Conservation (phyloP, 345 rosid genomes). For the Boechera retrofracta region DNA sequence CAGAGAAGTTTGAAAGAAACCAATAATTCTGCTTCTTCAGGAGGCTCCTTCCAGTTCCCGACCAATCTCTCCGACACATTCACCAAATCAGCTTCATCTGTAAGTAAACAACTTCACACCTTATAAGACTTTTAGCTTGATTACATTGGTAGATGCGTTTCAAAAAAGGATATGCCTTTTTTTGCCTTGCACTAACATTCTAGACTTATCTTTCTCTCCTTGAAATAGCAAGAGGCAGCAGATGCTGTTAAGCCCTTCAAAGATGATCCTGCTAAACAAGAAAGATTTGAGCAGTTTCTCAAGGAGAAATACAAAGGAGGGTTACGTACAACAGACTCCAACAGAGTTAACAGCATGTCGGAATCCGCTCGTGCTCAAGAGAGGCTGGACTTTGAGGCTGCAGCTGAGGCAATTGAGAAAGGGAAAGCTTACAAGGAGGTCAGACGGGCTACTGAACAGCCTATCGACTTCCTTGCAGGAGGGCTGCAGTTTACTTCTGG, state of each 20-base stretch:
- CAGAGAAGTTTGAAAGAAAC: conserved; percentile 66
- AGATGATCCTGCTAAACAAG: conserved; percentile 88
- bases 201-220: conserved; percentile 22
- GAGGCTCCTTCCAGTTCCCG: conserved; percentile 59
- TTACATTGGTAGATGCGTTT: conserved; percentile 23
- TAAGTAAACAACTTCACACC: conserved; percentile 52
- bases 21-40: conserved; percentile 52
- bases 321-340: conserved; percentile 64
- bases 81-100: conserved; percentile 69
- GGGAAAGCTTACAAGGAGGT: conserved; percentile 61
- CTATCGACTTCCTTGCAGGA: conserved; percentile 60
- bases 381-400: conserved; percentile 95
- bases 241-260: conserved; percentile 79
- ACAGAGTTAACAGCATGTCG: conserved; percentile 67
- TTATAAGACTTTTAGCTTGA: background rate
- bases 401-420: conserved; percentile 88
- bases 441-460: conserved; percentile 49
- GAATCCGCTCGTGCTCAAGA: conserved; percentile 95
- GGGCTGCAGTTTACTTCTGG: conserved; percentile 79
- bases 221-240: conserved; percentile 59
- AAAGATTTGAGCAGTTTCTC: conserved; percentile 90
- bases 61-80: conserved; percentile 86
- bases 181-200: conserved; percentile 24
- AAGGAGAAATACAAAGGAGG: conserved; percentile 94
- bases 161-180: conserved; percentile 26